Evolutionary conservation across 2,329 filamentous ascomycete genomes (phyloP), one percentile per base, ranked within the genome.

Genomic region (Hypoxylon sp.): DNA sequence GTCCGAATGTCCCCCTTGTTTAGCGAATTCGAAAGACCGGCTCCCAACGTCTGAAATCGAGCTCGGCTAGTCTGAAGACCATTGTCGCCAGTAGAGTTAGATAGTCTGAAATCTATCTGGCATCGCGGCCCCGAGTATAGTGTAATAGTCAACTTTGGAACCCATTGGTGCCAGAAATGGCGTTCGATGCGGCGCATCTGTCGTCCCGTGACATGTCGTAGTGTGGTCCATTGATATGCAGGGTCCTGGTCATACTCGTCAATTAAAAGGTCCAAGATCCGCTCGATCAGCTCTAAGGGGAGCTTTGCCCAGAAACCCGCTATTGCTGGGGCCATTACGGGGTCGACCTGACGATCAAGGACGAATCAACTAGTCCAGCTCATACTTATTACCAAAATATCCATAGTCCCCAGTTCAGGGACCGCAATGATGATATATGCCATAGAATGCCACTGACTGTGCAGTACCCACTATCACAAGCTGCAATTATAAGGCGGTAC

Each of bases 101-200:
- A 52, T 7, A 69, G 29, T 29, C 29, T 62, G 19, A 70, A 71
- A 32, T 71, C 69, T 50, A 71, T 64, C 57, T 71, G 69, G 15
- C 67, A 64, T 31, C 67, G 67, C 27, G 69, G 52, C 2, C 69
- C 69, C 32, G 61, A 71, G 48, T 71, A 71, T 5, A 71, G 55
- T 4, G 69, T 71, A 52, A 71, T 62, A 5, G 64, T 70, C 55
- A 71, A 27, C 35, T 65, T 69, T 1, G 69, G 69, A 8, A 71
- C 21, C 69, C 69, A 71, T 29, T 68, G 60, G 11, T 48, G 15
- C 42, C 51, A 64, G 42, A 71, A 71, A 24, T 65, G 52, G 29
- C 62, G 64, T 35, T 71, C 69, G 39, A 71, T 70, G 44, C 60
- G 57, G 39, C 67, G 61, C 67, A 65, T 70, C 61, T 70, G 67